These are phyloP conservation scores for Pseudoperonospora humuli DNA, from an alignment of 352 stramenopile genomes.

Conservation along the genomic window DNA sequence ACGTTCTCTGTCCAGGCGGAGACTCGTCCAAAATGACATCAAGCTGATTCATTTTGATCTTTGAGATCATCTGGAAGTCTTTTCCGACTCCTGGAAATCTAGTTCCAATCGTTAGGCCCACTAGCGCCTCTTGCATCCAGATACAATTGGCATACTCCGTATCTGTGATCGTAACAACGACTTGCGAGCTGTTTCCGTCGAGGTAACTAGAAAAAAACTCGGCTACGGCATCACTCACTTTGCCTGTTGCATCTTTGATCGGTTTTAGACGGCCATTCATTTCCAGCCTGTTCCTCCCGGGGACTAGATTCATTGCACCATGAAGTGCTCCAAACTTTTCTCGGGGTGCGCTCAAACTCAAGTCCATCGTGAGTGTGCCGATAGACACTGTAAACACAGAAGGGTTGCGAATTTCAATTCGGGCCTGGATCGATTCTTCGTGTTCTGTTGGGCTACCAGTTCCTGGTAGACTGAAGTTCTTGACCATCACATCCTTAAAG, in stretches of 20 bases:
- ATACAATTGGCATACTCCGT: constrained; percentile 45
- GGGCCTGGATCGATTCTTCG: constrained; percentile 45
- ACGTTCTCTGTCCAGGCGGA: constrained; percentile 7
- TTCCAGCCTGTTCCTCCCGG: constrained; percentile 40
- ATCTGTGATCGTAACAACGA: constrained; percentile 42
- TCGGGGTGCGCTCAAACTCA: constrained; percentile 26
- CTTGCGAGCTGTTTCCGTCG: constrained; percentile 37
- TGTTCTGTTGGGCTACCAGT: constrained; percentile 21
- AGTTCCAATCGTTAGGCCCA: constrained; percentile 53
- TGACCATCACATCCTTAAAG: constrained; percentile 49
- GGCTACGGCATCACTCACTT: constrained; percentile 41
- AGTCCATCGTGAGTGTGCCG: constrained; percentile 45
- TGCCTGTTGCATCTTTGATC: constrained; percentile 26
- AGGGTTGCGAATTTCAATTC: constrained; percentile 63
- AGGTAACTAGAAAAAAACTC: constrained; percentile 71
- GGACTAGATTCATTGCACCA: constrained; percentile 47
- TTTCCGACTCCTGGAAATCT: constrained; percentile 49
- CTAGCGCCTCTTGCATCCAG: constrained; percentile 55
- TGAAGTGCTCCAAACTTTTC: constrained; percentile 43
- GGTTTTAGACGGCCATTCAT: constrained; percentile 47
- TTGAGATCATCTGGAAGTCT: constrained; percentile 57
- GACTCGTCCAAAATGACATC: constrained; percentile 49
- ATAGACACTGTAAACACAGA: constrained; percentile 65
- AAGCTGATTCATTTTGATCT: constrained; percentile 58
- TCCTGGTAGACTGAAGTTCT: constrained; percentile 53